Evolutionary conservation across 495 filamentous ascomycete genomes (phyloP), one percentile per base, ranked within the genome.

Genomic region (Lichina pygmaea): DNA sequence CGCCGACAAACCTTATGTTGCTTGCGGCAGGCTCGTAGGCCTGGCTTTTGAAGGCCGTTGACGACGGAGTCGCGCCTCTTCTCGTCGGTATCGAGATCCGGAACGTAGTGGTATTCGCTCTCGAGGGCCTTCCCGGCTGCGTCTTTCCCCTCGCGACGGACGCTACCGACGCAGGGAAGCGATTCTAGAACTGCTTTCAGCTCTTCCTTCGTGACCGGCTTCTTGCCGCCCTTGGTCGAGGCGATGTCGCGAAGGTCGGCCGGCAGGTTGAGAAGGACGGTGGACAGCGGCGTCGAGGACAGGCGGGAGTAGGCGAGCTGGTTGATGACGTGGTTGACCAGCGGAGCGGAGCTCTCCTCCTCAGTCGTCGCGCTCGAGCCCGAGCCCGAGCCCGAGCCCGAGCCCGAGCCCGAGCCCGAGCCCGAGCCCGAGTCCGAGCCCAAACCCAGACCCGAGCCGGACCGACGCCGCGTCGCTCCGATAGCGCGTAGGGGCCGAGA

Each of bases 31-130:
- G 72, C 77, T 46, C 89, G 70, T 51, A 97, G 59, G 44, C 85
- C 83, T 6, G 86, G 83, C 56, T 89, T 92, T 42, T 85, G 66
- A 53, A 93, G 62, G 45, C 83, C 78, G 51, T 82, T 72, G 8
- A 82, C 82, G 36, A 93, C 83, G n/a, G 83, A 73, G 48, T 81
- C 67, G 44, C 81, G 71, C 42, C 89, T 69, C 52, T 72, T 71
- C n/a, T 71, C 66, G 51, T 97, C 81, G 2, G 63, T 65, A 57
- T 97, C 89, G 55, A 73, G 67, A 57, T 97, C 89, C 3, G 86
- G 78, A n/a, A 94, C 69, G 56, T 97, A 97, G 57, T 94, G 95
- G 54, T 85, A 97, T 60, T 97, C 86, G 61, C 75, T 85, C 65
- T 97, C 86, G 8, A 97, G 71, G 7, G 75, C 66, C 64, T 93